Conservation (phyloP, 257 asterid genomes). For the Osmanthus fragrans region DNA sequence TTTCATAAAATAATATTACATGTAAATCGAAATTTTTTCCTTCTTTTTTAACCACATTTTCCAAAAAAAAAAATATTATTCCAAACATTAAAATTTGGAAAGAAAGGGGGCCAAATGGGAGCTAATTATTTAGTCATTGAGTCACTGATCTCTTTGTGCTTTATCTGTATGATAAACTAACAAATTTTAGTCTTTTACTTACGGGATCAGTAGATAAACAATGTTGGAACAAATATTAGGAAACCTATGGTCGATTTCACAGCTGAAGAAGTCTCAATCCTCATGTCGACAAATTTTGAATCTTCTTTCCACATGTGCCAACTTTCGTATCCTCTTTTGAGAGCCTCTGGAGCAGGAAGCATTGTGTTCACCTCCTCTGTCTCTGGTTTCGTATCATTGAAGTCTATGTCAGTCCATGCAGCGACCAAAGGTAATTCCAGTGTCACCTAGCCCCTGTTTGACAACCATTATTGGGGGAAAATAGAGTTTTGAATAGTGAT, state of each 20-base stretch:
- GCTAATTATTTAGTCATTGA: neutral
- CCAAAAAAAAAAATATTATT: too few relatives aligned
- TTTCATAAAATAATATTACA: too few relatives aligned
- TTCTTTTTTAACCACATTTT: too few relatives aligned
- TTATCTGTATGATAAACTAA: conserved; percentile 17
- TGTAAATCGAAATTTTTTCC: too few relatives aligned
- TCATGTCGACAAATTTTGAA: conserved; percentile 56
- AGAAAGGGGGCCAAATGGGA: too few relatives aligned
- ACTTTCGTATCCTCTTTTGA: conserved; percentile 63
- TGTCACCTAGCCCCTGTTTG: neutral
- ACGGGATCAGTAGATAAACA: conserved; percentile 53
- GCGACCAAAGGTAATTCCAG: conserved; percentile 57
- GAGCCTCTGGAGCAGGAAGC: conserved; percentile 57
- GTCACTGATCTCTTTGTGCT: neutral
- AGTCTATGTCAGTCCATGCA: conserved; percentile 61
- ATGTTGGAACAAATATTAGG: conserved; percentile 59
- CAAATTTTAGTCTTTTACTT: conserved; percentile 1
- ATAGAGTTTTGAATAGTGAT: too few relatives aligned
- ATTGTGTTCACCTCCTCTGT: conserved; percentile 73
- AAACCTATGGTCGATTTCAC: conserved; percentile 59
- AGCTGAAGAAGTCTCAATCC: conserved; percentile 48
- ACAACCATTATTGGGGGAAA: too few relatives aligned
- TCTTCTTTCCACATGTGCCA: conserved; percentile 64
- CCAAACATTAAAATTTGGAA: too few relatives aligned
- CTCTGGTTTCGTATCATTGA: conserved; percentile 60